Evolutionary conservation across 106 monocot species (phyloP).

Genomic region (Phalaenopsis aphrodite): DNA sequence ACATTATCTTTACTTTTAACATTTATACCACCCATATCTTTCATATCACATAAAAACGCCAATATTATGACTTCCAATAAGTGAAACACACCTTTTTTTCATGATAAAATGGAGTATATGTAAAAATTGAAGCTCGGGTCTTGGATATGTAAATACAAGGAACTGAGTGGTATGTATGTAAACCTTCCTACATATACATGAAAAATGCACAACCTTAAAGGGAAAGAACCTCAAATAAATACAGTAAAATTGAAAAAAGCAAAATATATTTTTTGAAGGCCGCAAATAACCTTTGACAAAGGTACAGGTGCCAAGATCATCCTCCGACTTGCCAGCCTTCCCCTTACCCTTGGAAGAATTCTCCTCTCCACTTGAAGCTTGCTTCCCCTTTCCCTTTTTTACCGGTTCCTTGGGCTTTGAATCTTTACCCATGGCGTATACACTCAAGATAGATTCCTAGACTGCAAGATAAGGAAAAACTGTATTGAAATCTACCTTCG

Average conservation of each 20-base stretch:
- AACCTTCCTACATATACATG: neutral
- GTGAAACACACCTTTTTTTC: no score
- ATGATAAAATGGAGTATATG: no score
- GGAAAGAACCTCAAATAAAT: neutral
- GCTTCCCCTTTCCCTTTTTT: conserved; percentile 73
- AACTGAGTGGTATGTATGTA: no score
- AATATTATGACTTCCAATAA: no score
- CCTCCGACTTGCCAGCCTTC: conserved; percentile 63
- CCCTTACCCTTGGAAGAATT: conserved; percentile 59
- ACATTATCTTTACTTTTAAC: no score
- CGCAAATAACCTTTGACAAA: conserved; percentile 67
- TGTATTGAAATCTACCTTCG: neutral
- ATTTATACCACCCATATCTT: no score
- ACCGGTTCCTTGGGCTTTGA: conserved; percentile 36
- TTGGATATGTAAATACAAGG: no score
- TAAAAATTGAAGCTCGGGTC: no score
- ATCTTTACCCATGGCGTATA: conserved; percentile 54
- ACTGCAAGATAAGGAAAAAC: neutral
- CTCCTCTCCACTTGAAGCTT: conserved; percentile 32
- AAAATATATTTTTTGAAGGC: neutral
- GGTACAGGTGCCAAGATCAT: conserved; percentile 91
- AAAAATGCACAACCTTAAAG: neutral
- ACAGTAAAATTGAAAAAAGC: neutral
- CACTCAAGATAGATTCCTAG: neutral
- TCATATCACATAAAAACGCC: no score